phyloP scores from a whole-genome alignment of 805 yeast genomes.

The Nakazawaea wyomingensis region DNA sequence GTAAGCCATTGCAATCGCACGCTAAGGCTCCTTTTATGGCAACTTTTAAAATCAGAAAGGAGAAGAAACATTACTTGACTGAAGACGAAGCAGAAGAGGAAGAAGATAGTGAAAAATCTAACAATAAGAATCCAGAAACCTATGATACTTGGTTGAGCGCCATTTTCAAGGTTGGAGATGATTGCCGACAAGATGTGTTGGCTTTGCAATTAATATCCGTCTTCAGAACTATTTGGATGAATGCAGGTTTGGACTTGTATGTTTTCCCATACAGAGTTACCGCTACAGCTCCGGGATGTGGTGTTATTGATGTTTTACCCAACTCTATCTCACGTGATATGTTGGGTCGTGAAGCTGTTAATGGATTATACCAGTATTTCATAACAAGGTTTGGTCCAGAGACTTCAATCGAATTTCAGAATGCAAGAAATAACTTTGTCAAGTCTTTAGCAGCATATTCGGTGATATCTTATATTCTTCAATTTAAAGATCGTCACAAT shows the following conservation, averaged over 20 bases:
- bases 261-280: slow-evolving; percentile 94
- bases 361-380: slow-evolving; percentile 91
- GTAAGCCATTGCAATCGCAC: slow-evolving; percentile 93
- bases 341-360: slow-evolving; percentile 98
- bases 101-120: slow-evolving; percentile 9
- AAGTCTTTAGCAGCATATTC: slow-evolving; percentile 94
- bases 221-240: slow-evolving; percentile 85
- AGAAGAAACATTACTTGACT: slow-evolving; percentile 40
- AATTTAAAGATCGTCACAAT: slow-evolving; percentile 95
- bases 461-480: slow-evolving; percentile 82
- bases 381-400: slow-evolving; percentile 94
- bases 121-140: slow-evolving; percentile 20
- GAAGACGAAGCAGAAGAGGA: slow-evolving; percentile 23
- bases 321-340: slow-evolving; percentile 94
- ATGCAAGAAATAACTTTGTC: slow-evolving; percentile 87
- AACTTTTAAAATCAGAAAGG: slow-evolving; percentile 75
- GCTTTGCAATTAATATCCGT: slow-evolving; percentile 89
- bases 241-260: slow-evolving; percentile 81
- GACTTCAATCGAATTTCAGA: slow-evolving; percentile 80
- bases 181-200: slow-evolving; percentile 94
- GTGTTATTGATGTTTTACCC: slow-evolving; percentile 96
- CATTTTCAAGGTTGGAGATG: slow-evolving; percentile 98
- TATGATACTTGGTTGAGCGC: slow-evolving; percentile 87
- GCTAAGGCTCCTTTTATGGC: slow-evolving; percentile 99
- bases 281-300: slow-evolving; percentile 99